phyloP scores from a whole-genome alignment of 192 early-diverging fungal species.

The Obelidium mucronatum region DNA sequence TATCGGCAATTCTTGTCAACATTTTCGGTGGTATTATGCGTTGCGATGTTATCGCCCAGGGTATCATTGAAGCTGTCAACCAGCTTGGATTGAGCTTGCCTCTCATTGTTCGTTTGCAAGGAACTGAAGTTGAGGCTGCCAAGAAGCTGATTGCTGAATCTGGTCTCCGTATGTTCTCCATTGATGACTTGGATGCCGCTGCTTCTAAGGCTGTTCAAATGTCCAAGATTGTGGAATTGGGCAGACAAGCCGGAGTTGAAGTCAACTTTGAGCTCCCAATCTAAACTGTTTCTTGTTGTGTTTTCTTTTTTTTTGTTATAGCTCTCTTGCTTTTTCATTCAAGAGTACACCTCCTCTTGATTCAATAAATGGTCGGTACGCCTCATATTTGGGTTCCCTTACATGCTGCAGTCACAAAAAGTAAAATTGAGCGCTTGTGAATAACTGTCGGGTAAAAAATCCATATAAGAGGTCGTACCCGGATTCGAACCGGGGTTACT shows the following conservation, averaged over 20 bases:
- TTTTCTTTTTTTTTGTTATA: neutral
- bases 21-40: slow-evolving; percentile 99
- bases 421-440: too few species aligned
- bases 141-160: slow-evolving; percentile 93
- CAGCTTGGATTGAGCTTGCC: slow-evolving; percentile 92
- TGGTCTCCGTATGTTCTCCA: slow-evolving; percentile 89
- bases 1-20: slow-evolving; percentile 98
- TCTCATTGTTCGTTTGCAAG: slow-evolving; percentile 97
- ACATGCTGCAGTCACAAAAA: too few species aligned
- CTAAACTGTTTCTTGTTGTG: neutral
- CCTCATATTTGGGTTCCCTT: too few species aligned
- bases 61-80: slow-evolving; percentile 94
- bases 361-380: neutral
- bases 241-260: slow-evolving; percentile 74
- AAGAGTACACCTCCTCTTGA: neutral
- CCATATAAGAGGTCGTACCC: too few species aligned
- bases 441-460: too few species aligned
- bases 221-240: slow-evolving; percentile 82
- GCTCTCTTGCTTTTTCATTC: neutral
- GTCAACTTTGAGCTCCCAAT: slow-evolving; percentile 71
- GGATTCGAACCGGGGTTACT: too few species aligned
- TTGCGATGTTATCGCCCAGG: slow-evolving; percentile 98
- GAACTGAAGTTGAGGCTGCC: slow-evolving; percentile 84
- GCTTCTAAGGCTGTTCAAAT: slow-evolving; percentile 87
- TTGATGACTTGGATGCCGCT: slow-evolving; percentile 96